Evolutionary conservation across 2,329 filamentous ascomycete species (phyloP).

Genomic region (Geosmithia morbida): DNA sequence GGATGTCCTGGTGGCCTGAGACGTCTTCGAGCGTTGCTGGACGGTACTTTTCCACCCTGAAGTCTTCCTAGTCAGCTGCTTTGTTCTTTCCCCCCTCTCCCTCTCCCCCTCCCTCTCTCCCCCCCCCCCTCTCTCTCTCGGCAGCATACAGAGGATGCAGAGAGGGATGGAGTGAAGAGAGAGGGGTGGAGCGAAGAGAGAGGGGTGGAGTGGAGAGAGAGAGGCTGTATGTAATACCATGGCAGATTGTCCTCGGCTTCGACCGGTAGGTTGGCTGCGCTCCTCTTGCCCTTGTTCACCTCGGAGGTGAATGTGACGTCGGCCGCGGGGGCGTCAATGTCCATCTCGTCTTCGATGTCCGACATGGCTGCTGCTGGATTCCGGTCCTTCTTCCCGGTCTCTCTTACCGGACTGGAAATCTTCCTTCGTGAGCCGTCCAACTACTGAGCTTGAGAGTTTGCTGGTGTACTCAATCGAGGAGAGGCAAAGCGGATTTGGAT

Average conservation of each 20-base stretch:
- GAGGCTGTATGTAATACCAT: too few species aligned
- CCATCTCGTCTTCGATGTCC: conserved; percentile 47
- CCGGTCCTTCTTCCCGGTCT: neutral
- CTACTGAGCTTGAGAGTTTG: neutral
- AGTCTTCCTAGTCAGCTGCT: too few species aligned
- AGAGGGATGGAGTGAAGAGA: neutral
- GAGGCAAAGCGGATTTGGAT: too few species aligned
- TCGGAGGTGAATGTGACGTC: conserved; percentile 58
- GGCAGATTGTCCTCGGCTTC: conserved; percentile 88
- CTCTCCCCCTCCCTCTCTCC: too few species aligned
- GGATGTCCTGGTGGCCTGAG: conserved; percentile 91
- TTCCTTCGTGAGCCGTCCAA: too few species aligned
- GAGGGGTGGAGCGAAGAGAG: too few species aligned
- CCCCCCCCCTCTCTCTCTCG: too few species aligned
- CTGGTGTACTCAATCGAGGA: neutral
- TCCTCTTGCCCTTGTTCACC: conserved; percentile 76
- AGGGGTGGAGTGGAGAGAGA: too few species aligned
- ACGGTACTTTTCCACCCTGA: conserved; percentile 91
- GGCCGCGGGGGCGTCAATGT: conserved; percentile 35
- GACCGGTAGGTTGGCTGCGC: conserved; percentile 81
- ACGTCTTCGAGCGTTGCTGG: conserved; percentile 83
- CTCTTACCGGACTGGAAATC: too few species aligned
- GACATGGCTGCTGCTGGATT: conserved; percentile 31
- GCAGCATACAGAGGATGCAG: too few species aligned
- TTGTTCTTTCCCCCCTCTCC: too few species aligned